Evolutionary conservation across 2,329 filamentous ascomycete species (phyloP).

Genomic region (Trematosphaeria pertusa): DNA sequence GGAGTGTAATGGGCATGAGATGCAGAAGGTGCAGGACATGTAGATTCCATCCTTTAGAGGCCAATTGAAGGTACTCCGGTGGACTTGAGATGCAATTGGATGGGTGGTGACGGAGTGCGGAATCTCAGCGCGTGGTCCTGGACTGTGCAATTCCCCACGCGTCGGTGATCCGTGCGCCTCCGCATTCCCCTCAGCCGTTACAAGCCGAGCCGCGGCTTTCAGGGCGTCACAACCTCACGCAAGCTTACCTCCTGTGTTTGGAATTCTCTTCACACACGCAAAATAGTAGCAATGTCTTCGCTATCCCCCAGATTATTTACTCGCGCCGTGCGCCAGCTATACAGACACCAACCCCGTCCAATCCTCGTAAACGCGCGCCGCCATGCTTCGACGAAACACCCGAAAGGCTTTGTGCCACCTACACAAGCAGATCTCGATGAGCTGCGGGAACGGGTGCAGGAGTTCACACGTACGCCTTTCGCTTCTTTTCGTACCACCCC

Average conservation of each 20-base stretch:
- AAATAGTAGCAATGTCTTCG: constrained; percentile 38
- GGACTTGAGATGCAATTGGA: background rate
- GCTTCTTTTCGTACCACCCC: too few relatives aligned
- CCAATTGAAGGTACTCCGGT: background rate
- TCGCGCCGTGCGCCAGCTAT: constrained; percentile 47
- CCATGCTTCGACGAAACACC: constrained; percentile 72
- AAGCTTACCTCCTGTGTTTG: constrained; percentile 6
- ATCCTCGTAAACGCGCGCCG: constrained; percentile 32
- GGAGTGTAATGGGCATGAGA: constrained; percentile 45
- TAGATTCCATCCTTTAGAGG: constrained; percentile 6
- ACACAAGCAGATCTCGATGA: constrained; percentile 77
- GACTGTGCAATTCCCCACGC: constrained; percentile 4
- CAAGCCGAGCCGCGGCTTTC: constrained; percentile 27
- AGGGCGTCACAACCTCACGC: background rate
- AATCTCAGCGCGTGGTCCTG: too few relatives aligned
- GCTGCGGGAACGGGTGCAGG: constrained; percentile 82
- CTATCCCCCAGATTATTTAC: constrained; percentile 45
- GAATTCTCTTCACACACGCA: constrained; percentile 11
- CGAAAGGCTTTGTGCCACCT: constrained; percentile 71
- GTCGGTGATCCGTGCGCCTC: constrained; percentile 7
- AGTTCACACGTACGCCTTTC: constrained; percentile 69
- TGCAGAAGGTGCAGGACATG: constrained; percentile 42
- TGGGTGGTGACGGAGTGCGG: background rate
- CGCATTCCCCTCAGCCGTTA: constrained; percentile 26
- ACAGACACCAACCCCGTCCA: constrained; percentile 25